A percentile compares a stretch with the other conserved stretches of the same genome.
Conservation (phyloP, 192 early-diverging fungal species). For the Podila clonocystis region DNA sequence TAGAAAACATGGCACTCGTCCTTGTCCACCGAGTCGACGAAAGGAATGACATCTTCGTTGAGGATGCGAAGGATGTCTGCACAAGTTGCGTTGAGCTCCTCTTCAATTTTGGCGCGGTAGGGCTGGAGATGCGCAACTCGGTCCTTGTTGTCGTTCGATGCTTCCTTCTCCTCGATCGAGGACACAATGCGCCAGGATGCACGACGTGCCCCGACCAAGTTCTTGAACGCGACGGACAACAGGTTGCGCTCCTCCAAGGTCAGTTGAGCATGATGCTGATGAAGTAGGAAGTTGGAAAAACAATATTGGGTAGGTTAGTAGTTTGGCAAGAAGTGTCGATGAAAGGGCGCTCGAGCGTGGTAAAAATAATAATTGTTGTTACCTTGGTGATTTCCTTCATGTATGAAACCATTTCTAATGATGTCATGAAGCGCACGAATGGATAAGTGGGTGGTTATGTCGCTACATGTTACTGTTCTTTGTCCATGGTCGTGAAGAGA, state of each 20-base stretch:
- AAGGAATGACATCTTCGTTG: conserved; percentile 87
- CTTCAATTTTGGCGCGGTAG: conserved; percentile 93
- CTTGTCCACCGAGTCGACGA: conserved; percentile 72
- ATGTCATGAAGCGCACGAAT: neutral
- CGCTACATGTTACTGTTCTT: neutral
- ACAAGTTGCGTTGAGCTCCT: conserved; percentile 92
- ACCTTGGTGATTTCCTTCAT: conserved; percentile 60
- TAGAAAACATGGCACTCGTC: conserved; percentile 98
- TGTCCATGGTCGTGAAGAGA: neutral
- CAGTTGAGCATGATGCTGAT: conserved; percentile 80
- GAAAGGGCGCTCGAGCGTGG: conserved; percentile 84
- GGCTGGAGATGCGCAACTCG: conserved; percentile 90
- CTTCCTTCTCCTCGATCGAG: conserved; percentile 97
- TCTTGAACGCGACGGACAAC: conserved; percentile 98
- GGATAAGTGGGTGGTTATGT: neutral
- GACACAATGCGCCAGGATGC: conserved; percentile 98
- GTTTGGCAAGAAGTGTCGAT: conserved; percentile 53
- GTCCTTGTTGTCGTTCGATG: conserved; percentile 84
- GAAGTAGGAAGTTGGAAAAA: neutral
- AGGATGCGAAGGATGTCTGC: conserved; percentile 90
- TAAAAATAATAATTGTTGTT: conserved; percentile 62
- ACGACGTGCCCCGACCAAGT: conserved; percentile 96
- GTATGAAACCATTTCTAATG: conserved; percentile 49
- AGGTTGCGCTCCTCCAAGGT: conserved; percentile 98
- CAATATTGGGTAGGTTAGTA: neutral